Base-by-base conservation (phyloP, 306 rosid genomes). In the Malus sylvestris region DNA sequence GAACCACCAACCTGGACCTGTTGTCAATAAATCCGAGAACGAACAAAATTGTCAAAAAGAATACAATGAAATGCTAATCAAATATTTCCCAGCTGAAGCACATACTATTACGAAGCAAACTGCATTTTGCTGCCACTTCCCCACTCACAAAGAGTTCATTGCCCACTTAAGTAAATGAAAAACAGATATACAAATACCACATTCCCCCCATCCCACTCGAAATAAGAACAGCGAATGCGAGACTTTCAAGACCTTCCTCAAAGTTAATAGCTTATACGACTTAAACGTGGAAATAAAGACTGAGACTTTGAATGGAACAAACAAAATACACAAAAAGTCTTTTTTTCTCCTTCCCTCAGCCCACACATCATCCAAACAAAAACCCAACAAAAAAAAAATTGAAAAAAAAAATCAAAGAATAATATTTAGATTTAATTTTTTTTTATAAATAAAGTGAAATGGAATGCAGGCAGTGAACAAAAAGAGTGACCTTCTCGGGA, bases 401-500 rank as follows among this genome's bases (percentile, higher is more conserved):
- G 59, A 72, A 79, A 20, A 7, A 7, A 6, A 38, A 38, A 38
- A 35, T 35, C 7, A 33, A 33, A 33, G 1, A 35, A 35, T 35
- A 35, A 7, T 38, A 35, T 38, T 38, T 35, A 35, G 42, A 32
- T 1, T 4, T 1, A 5, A 22, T 46, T 0, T 42, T 42, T 42
- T 42, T 27, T 27, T 27, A 23, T 2, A 44, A 51, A 51, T 15
- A 51, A 76, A 23, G 35, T 3, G 15, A 15, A 53, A 33, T 51
- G 59, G 4, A 25, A 19, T 45, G 38, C 38, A 52, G 35, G 76
- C 27, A 59, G 42, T 42, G 60, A 61, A 49, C 1, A 10, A 40
- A 33, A 25, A 69, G 44, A 77, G 16, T 10, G 67, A 93, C 98
- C 98, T 89, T 93, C 80, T 93, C 98, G 11, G 98, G 98, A 64